Base-by-base conservation (phyloP, 352 stramenopile genomes). In the Phytophthora rubi region DNA sequence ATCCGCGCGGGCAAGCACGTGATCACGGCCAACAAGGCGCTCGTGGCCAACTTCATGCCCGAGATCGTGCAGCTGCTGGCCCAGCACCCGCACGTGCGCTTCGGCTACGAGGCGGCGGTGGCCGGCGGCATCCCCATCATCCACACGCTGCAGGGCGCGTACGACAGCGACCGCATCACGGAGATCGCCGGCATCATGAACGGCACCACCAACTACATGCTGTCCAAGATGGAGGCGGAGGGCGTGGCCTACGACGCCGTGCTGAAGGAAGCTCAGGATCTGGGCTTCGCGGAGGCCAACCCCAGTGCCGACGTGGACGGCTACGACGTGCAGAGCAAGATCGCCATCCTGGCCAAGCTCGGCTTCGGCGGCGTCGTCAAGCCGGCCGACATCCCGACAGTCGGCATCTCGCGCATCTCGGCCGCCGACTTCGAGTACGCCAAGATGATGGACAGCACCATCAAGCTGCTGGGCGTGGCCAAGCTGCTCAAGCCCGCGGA, bases 131-230 rank as follows among this genome's bases (percentile, higher is more conserved):
- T 99, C 71, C 97, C 97, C 42, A 98, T 99, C 77, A 98, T 99
- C 81, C 85, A 98, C 77, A 97, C 93, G 35, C 78, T 99, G 35
- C 94, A 98, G 81, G 91, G 84, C 66, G 91, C 93, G 45, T 99
- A 98, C 79, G 79, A 85, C 33, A 94, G 92, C 52, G 96, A 99
- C 81, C 81, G 84, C 37, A 98, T 99, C 77, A 91, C 89, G 12
- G 88, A 97, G 66, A 89, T 99, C 63, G 92, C 91, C 39, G 97
- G 97, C 23, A 99, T 99, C 75, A 97, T 98, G 85, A 99, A 99
- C 79, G 97, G 97, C 51, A 99, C 96, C 7, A 99, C 97, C 55
- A 99, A 99, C 82, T 99, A 98, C 83, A 99, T 99, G 91, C 76
- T 99, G 47, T 97, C 91, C 53, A 99, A 98, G 84, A 99, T 99